phyloP scores from a whole-genome alignment of 2,329 filamentous ascomycete genomes.

The Aspergillus fumigatus region DNA sequence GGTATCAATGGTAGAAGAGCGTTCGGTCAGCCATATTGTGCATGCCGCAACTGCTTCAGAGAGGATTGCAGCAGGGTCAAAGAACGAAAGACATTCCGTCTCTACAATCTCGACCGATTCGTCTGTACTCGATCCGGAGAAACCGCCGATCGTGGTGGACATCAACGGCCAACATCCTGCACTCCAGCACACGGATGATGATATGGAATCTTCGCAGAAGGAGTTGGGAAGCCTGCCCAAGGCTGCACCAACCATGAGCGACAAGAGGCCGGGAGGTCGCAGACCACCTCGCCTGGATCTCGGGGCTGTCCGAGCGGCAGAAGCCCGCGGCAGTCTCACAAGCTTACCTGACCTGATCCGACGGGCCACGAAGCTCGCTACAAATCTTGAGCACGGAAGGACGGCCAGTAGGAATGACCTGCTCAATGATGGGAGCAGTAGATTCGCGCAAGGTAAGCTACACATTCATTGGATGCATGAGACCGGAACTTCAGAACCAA shows the following conservation, averaged over 20 bases:
- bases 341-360: constrained; percentile 88
- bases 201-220: constrained; percentile 20
- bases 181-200: constrained; percentile 8
- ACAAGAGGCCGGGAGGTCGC: constrained; percentile 34
- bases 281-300: constrained; percentile 73
- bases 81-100: constrained; percentile 16
- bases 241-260: constrained; percentile 35
- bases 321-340: constrained; percentile 82
- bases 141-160: constrained; percentile 27
- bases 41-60: constrained; percentile 10
- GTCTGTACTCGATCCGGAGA: constrained; percentile 29
- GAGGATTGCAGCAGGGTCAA: constrained; percentile 5
- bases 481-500: neutral
- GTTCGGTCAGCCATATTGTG: neutral
- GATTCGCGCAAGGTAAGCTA: constrained; percentile 22
- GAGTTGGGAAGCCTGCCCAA: constrained; percentile 21
- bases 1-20: constrained; percentile 9
- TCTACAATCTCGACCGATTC: constrained; percentile 17
- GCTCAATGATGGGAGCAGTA: constrained; percentile 30
- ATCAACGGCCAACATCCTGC: constrained; percentile 3
- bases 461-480: neutral
- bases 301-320: constrained; percentile 72
- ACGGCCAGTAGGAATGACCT: constrained; percentile 57
- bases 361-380: constrained; percentile 78
- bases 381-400: constrained; percentile 79